Evolutionary conservation across 108 stramenopile genomes (phyloP).

Genomic region (Epithemia pelagica): DNA sequence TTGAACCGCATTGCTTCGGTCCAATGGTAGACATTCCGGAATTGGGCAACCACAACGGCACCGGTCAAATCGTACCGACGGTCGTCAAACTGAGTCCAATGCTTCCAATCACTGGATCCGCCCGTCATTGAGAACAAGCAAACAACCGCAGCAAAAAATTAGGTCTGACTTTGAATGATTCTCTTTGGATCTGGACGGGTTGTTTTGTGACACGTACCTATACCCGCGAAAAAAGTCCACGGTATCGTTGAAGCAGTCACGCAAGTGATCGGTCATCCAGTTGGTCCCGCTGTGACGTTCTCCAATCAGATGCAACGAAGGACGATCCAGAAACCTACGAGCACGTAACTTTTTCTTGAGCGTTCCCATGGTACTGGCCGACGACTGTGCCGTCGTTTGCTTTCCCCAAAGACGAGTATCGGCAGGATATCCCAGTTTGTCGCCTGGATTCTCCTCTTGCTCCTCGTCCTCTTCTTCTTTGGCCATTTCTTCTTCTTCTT

Average conservation of each 20-base stretch:
- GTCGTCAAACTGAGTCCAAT: neutral
- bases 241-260: constrained; percentile 9
- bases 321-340: neutral
- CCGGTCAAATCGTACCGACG: neutral
- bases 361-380: too few relatives aligned
- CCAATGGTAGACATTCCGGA: constrained; percentile 77
- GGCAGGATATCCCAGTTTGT: too few relatives aligned
- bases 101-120: neutral
- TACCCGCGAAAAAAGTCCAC: neutral
- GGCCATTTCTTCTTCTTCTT: too few relatives aligned
- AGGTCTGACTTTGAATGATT: neutral
- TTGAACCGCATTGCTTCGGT: constrained; percentile 58
- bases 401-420: too few relatives aligned
- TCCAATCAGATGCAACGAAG: constrained; percentile 29
- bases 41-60: constrained; percentile 49
- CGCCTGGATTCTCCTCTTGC: too few relatives aligned
- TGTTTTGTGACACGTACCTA: constrained; percentile 2
- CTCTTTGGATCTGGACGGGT: neutral
- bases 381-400: too few relatives aligned
- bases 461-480: too few relatives aligned
- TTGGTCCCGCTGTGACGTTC: constrained; percentile 82
- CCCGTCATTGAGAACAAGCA: too few relatives aligned
- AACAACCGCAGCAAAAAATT: too few relatives aligned
- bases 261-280: constrained; percentile 50
- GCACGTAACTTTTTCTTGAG: too few relatives aligned